Conservation (phyloP, 1,139 yeast genomes). For the Arxiozyma heterogenica region DNA sequence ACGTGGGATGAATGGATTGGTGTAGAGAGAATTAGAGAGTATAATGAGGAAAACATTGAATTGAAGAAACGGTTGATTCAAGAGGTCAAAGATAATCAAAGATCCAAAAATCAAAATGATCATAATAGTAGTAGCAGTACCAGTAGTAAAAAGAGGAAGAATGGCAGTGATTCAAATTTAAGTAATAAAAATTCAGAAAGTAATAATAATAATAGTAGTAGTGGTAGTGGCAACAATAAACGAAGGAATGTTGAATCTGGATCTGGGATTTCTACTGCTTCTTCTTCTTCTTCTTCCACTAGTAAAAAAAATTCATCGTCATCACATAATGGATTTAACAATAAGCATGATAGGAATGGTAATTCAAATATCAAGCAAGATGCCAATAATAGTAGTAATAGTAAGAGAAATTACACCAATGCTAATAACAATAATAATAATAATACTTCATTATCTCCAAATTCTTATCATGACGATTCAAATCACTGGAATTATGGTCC, state of each 20-base stretch:
- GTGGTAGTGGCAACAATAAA: background rate
- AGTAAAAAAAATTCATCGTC: background rate
- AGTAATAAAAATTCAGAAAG: background rate
- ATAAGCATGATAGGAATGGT: background rate
- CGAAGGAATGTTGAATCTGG: background rate
- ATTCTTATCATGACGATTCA: background rate
- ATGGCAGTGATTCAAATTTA: background rate
- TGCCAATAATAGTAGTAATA: background rate
- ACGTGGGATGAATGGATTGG: conserved; percentile 62
- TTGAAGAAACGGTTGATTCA: conserved; percentile 56
- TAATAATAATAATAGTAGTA: background rate
- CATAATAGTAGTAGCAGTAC: background rate
- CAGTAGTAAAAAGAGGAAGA: conserved; percentile 12
- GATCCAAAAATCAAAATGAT: conserved; percentile 8
- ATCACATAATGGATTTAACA: background rate
- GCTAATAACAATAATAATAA: conserved; percentile 3
- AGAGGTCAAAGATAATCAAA: conserved; percentile 32
- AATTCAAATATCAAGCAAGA: background rate
- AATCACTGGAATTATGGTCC: conserved; percentile 1
- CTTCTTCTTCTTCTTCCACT: background rate
- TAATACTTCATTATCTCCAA: background rate
- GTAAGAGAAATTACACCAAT: background rate
- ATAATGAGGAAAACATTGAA: conserved; percentile 58
- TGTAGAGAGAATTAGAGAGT: conserved; percentile 54
- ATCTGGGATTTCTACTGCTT: background rate